Percentiles rank a stretch among this genome's conserved stretches.
phyloP scores from a whole-genome alignment of 2,329 filamentous ascomycete species.

The Neurospora sp. region DNA sequence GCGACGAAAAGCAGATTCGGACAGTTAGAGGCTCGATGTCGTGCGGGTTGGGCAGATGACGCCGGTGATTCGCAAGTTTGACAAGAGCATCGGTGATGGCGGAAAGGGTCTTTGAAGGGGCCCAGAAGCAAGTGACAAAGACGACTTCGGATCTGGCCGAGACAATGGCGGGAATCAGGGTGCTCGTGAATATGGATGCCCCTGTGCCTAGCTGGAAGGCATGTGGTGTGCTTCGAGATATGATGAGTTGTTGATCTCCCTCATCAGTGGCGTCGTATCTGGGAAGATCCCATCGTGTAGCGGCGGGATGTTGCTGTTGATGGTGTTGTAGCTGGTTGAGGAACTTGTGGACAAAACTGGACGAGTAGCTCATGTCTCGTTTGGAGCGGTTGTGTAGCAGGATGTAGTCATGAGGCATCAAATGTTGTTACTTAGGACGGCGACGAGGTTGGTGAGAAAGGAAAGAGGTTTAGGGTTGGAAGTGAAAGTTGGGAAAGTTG shows the following conservation, averaged over 20 bases:
- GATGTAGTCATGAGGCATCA: neutral
- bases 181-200: conserved; percentile 41
- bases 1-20: conserved; percentile 67
- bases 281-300: conserved; percentile 31
- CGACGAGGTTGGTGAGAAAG: neutral
- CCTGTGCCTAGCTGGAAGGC: conserved; percentile 49
- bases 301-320: neutral
- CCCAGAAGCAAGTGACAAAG: conserved; percentile 78
- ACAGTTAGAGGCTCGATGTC: conserved; percentile 39
- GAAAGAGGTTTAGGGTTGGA: neutral
- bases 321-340: conserved; percentile 12
- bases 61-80: conserved; percentile 41
- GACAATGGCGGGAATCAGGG: conserved; percentile 51
- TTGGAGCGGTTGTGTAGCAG: neutral
- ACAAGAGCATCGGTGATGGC: conserved; percentile 47
- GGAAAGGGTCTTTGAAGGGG: conserved; percentile 50
- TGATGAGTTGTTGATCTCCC: conserved; percentile 23
- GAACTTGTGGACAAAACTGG: conserved; percentile 16
- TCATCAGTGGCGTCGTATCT: conserved; percentile 35
- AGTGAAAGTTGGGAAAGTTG: neutral
- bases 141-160: conserved; percentile 55
- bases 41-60: conserved; percentile 12
- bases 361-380: conserved; percentile 10
- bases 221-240: conserved; percentile 36
- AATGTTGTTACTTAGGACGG: neutral